Base-by-base conservation (phyloP, 768 basidiomycete species). In the Lactarius pseudohatsudake region DNA sequence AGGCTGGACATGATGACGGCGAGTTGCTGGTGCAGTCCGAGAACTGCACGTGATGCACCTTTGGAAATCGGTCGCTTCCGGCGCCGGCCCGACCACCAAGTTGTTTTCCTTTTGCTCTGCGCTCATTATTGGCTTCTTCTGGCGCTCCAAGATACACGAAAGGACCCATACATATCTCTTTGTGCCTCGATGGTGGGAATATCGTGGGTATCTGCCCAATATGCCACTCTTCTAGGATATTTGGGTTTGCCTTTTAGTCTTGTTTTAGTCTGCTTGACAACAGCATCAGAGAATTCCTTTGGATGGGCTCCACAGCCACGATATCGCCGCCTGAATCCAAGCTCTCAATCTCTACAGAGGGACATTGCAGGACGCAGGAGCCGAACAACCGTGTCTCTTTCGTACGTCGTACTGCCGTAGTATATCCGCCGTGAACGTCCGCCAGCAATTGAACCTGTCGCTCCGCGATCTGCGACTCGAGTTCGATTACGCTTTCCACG, bases 1-100 rank as follows among this genome's bases (percentile, higher is more conserved):
- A 75, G 54, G 40, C n/a, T 58, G 20, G 56, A 16, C 65, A 66
- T 66, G 57, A 36, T 57, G 34, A 36, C 18, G 16, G 18, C 9
- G 15, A 7, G 30, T 56, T 26, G 47, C 5, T 53, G 13, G 22
- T 26, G 26, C 5, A 13, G 13, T 53, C 22, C 50, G 11, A 22
- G 10, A 50, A 22, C 11, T 13, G 11, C 47, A 53, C 50, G 50
- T 53, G 50, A 53, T 53, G 3, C 50, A 5, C 6, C 11, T 7
- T 15, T 5, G 11, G 22, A 53, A 20, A 53, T 3, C 50, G 22
- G 50, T 28, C 50, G 26, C 26, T 7, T 22, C 50, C 50, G 50
- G 50, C 26, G 26, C 26, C 50, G 50, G 50, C 26, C 50, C 26
- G 50, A 22, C 4, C 47, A 1, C 5, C 6, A 41, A 41, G 41